These are phyloP conservation scores for Halenospora varia DNA, from an alignment of 495 filamentous ascomycete genomes.

Conservation along the genomic window DNA sequence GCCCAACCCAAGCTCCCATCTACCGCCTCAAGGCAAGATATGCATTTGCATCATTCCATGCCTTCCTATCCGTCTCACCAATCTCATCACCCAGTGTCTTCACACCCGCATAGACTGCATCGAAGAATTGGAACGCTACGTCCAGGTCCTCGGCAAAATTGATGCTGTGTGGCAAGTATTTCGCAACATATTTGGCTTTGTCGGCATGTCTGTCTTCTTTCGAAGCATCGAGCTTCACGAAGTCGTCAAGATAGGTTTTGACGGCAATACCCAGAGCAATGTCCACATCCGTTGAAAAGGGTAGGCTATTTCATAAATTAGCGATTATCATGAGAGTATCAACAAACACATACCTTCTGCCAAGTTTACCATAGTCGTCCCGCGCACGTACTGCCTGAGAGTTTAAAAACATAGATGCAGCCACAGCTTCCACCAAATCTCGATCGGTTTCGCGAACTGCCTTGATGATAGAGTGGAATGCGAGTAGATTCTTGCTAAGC, in stretches of 20 bases:
- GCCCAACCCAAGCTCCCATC: constrained; percentile 17
- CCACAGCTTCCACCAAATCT: constrained; percentile 76
- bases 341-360: constrained; percentile 56
- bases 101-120: constrained; percentile 69
- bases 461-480: constrained; percentile 78
- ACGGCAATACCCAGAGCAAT: constrained; percentile 85
- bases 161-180: constrained; percentile 68
- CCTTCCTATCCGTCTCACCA: constrained; percentile 47
- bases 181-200: constrained; percentile 48
- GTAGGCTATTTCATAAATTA: too few species aligned
- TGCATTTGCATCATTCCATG: constrained; percentile 61
- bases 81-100: constrained; percentile 62
- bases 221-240: constrained; percentile 54
- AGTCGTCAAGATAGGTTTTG: constrained; percentile 88
- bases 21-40: constrained; percentile 55
- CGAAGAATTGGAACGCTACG: constrained; percentile 77
- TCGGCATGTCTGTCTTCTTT: constrained; percentile 58
- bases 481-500: constrained; percentile 82
- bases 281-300: constrained; percentile 80
- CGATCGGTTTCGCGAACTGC: constrained; percentile 73
- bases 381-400: constrained; percentile 70
- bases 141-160: constrained; percentile 75
- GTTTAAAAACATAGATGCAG: constrained; percentile 74
- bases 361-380: constrained; percentile 65
- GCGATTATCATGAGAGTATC: too few species aligned